Conservation (phyloP, 1,284 basidiomycete genomes). For the Ustilago shanxiensis region DNA sequence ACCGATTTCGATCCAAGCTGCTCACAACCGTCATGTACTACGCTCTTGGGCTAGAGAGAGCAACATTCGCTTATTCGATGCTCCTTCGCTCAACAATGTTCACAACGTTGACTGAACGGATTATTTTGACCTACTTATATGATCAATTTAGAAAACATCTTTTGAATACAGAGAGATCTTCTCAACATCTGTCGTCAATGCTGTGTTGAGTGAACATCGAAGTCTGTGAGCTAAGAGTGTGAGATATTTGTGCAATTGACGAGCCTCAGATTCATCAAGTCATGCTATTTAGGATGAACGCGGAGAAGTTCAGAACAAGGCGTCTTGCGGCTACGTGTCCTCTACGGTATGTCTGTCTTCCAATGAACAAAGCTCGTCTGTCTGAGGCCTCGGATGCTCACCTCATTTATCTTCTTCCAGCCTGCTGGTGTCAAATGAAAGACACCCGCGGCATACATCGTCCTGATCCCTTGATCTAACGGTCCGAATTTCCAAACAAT, state of each 20-base stretch:
- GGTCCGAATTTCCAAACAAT: constrained; percentile 13
- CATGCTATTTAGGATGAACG: too few relatives aligned
- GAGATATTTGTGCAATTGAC: too few relatives aligned
- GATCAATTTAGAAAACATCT: too few relatives aligned
- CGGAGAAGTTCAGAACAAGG: neutral
- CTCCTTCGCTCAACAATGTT: neutral
- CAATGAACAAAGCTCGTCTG: neutral
- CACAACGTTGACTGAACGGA: too few relatives aligned
- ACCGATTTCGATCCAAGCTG: constrained; percentile 2
- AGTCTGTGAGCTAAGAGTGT: too few relatives aligned
- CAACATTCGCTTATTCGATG: constrained; percentile 13
- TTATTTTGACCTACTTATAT: too few relatives aligned
- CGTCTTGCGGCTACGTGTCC: neutral
- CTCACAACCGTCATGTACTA: neutral
- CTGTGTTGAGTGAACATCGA: too few relatives aligned
- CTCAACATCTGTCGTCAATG: too few relatives aligned
- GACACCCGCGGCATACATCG: neutral
- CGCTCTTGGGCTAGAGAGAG: constrained; percentile 13
- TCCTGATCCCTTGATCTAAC: neutral
- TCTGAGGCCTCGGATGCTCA: neutral
- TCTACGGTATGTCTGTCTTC: neutral
- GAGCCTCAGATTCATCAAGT: too few relatives aligned
- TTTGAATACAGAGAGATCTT: too few relatives aligned
- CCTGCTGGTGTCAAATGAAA: neutral
- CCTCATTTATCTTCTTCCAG: neutral